Evolutionary conservation across 345 rosid genomes (phyloP), one percentile per base, ranked within the genome.

Genomic region (Syzygium grande): DNA sequence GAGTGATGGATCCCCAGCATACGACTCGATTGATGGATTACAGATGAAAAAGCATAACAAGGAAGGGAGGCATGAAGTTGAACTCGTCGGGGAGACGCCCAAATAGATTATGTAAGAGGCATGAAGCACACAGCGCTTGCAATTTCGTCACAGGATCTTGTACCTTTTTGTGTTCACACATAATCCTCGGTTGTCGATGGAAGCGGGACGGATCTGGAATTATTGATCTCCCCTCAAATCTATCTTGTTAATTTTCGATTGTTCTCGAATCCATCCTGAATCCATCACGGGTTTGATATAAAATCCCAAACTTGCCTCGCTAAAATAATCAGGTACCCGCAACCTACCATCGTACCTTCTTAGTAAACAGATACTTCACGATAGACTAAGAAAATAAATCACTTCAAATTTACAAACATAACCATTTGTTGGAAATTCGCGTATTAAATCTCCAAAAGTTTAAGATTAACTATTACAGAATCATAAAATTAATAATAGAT

Each of bases 311-410:
- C 73, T 61, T 16, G 13, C 12, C 34, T 61, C 73, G 4, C 73
- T 61, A n/a, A 6, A 61, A n/a, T 61, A 29, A 29, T 15, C 0
- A 63, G 0, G 2, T 29, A 29, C 4, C 16, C 11, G 5, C 0
- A 9, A 7, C 2, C 11, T 15, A 0, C 10, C 21, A 15, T 6
- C n/a, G 9, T 6, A n/a, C 73, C 73, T n/a, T 61, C n/a, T n/a
- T n/a, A 61, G 17, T 5, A 6, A 15, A 61, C 34, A 11, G 27
- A 12, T n/a, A 9, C 65, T 13, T 5, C 30, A 0, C 1, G 65
- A 9, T 29, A 29, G 41, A 63, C 11, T 1, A 7, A n/a, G 22
- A 41, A 41, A 29, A 29, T 15, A 29, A 15, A 29, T 63, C 77
- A 63, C 34, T 63, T 14, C 21, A 13, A 29, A 63, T 2, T 29